Conservation (phyloP, 495 filamentous ascomycete genomes). For the Aspergillus panamensis region DNA sequence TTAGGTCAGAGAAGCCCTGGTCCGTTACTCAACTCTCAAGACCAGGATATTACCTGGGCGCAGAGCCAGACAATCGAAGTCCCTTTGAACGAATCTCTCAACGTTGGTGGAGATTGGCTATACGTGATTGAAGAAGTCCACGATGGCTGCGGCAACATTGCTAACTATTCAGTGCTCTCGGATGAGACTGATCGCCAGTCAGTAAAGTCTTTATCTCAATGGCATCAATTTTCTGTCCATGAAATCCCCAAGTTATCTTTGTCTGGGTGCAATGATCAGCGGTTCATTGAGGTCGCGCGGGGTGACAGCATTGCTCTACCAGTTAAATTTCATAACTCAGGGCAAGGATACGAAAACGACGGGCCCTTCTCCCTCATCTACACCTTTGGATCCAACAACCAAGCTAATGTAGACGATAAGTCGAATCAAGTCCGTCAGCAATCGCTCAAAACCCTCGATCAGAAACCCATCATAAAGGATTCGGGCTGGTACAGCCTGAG, state of each 20-base stretch:
- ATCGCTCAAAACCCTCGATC: constrained; percentile 33
- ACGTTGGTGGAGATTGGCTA: constrained; percentile 70
- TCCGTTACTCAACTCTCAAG: constrained; percentile 49
- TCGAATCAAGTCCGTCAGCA: constrained; percentile 46
- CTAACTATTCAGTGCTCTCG: constrained; percentile 64
- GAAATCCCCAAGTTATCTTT: constrained; percentile 75
- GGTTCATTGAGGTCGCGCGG: constrained; percentile 76
- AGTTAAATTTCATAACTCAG: constrained; percentile 62
- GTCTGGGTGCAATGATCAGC: constrained; percentile 67
- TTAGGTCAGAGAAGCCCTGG: constrained; percentile 51
- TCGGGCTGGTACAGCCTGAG: constrained; percentile 82
- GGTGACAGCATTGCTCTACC: constrained; percentile 68
- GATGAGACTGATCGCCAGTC: constrained; percentile 58
- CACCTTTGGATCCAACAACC: constrained; percentile 59
- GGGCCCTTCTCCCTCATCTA: constrained; percentile 48
- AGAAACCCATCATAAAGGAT: constrained; percentile 56
- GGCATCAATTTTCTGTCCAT: constrained; percentile 83
- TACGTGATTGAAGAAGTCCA: constrained; percentile 89
- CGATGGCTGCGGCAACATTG: constrained; percentile 83
- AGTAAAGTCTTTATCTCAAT: constrained; percentile 55
- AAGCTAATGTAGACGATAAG: constrained; percentile 57
- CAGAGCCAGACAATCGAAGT: constrained; percentile 68
- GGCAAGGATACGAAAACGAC: constrained; percentile 45
- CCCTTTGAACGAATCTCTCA: constrained; percentile 83
- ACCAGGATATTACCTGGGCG: constrained; percentile 73